Percentiles rank a stretch among this genome's conserved stretches.
Conservation (phyloP, 345 rosid genomes). For the Citrus maxima region DNA sequence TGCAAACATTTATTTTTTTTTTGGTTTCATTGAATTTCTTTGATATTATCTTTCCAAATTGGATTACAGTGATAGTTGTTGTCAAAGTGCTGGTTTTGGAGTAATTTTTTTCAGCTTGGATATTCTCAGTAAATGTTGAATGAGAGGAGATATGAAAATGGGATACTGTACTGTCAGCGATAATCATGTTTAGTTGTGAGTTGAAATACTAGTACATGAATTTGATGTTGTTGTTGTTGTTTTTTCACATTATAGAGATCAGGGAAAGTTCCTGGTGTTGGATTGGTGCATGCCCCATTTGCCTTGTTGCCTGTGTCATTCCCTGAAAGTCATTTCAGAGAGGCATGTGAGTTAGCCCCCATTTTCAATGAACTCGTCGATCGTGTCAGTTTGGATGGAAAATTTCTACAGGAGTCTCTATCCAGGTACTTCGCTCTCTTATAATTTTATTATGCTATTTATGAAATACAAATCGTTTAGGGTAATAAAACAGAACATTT, state of each 20-base stretch:
- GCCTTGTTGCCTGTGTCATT: constrained; percentile 71
- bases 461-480: not conserved
- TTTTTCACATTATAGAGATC: constrained; percentile 51
- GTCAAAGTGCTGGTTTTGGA: not conserved
- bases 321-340: constrained; percentile 66
- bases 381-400: constrained; percentile 92
- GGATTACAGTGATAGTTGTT: not conserved
- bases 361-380: constrained; percentile 90
- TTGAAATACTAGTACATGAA: not conserved
- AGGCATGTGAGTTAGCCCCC: constrained; percentile 90
- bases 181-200: not conserved
- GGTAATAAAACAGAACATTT: not conserved
- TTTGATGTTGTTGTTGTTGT: constrained; percentile 3
- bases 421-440: constrained; percentile 49
- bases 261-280: constrained; percentile 89
- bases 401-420: constrained; percentile 74
- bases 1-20: not conserved
- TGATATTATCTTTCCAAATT: not conserved
- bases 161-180: not conserved
- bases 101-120: not conserved
- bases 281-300: constrained; percentile 87
- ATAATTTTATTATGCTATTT: not conserved
- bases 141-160: not conserved
- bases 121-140: not conserved
- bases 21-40: not conserved